phyloP scores from a whole-genome alignment of 352 stramenopile genomes.

The Phytophthora foliorum region DNA sequence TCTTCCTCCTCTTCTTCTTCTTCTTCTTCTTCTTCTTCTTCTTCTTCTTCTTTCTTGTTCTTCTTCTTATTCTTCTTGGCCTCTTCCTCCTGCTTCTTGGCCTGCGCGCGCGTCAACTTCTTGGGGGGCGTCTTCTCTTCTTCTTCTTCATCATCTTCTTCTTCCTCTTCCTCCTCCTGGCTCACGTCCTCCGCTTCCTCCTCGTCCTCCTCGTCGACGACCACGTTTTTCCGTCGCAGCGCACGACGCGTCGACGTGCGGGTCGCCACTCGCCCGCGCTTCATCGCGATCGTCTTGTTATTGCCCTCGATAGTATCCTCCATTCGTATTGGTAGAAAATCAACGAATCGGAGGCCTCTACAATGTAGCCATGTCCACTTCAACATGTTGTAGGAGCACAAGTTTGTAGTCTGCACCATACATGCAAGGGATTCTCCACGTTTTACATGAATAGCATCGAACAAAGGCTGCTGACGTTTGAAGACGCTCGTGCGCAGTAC shows the following conservation, averaged over 20 bases:
- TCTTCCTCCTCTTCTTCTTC: constrained; percentile 59
- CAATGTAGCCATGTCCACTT: constrained; percentile 18
- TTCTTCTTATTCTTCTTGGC: constrained; percentile 49
- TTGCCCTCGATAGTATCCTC: background rate
- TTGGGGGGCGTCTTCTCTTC: constrained; percentile 38
- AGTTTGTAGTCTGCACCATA: too few species aligned
- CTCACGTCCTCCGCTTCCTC: constrained; percentile 32
- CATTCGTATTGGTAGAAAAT: constrained; percentile 15
- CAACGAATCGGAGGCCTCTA: background rate
- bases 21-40: constrained; percentile 47
- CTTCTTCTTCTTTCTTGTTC: constrained; percentile 42
- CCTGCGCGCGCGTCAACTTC: constrained; percentile 48
- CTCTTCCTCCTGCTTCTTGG: constrained; percentile 41
- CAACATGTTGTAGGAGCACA: too few species aligned
- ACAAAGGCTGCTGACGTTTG: too few species aligned
- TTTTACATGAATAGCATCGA: too few species aligned
- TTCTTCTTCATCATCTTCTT: constrained; percentile 43
- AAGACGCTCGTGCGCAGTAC: background rate
- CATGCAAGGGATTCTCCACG: too few species aligned
- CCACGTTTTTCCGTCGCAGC: constrained; percentile 80
- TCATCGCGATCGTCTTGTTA: constrained; percentile 41
- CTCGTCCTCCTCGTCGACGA: constrained; percentile 73
- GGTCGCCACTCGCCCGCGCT: constrained; percentile 61
- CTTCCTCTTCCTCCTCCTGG: constrained; percentile 44
- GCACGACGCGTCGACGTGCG: constrained; percentile 56